Percentiles rank a stretch among this genome's conserved stretches.
phyloP scores from a whole-genome alignment of 78 protist genomes.

The Parvularia atlantis region DNA sequence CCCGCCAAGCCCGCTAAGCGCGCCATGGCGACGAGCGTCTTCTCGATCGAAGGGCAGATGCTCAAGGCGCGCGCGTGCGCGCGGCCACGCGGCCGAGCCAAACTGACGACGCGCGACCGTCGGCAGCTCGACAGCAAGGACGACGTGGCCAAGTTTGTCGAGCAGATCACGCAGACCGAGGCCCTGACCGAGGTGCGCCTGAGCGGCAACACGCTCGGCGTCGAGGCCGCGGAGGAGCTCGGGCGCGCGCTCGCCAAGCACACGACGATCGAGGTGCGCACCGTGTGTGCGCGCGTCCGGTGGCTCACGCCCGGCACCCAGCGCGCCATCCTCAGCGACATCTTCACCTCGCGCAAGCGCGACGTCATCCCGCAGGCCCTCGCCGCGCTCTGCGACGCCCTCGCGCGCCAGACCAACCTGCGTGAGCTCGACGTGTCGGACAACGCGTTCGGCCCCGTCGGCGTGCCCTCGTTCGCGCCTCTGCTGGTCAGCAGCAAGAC shows the following conservation, averaged over 20 bases:
- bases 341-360: slow-evolving; percentile 5
- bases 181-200: background rate
- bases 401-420: background rate
- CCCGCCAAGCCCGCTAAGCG: too few species aligned
- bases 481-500: background rate
- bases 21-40: too few species aligned
- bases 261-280: background rate
- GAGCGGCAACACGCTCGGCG: slow-evolving; percentile 6
- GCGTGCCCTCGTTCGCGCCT: background rate
- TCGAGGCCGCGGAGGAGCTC: background rate
- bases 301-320: slow-evolving; percentile 7
- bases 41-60: too few species aligned
- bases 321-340: slow-evolving; percentile 6
- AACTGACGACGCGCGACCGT: too few species aligned
- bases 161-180: background rate
- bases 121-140: slow-evolving; percentile 1
- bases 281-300: background rate
- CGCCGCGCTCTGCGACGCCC: background rate
- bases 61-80: too few species aligned
- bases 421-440: background rate
- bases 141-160: background rate
- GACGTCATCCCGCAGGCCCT: slow-evolving; percentile 5
- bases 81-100: too few species aligned
- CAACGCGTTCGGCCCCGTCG: slow-evolving; percentile 16
- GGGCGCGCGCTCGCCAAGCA: background rate